Evolutionary conservation across 257 asterid species (phyloP), one percentile per base, ranked within the genome.

Genomic region (Solanum okadae): DNA sequence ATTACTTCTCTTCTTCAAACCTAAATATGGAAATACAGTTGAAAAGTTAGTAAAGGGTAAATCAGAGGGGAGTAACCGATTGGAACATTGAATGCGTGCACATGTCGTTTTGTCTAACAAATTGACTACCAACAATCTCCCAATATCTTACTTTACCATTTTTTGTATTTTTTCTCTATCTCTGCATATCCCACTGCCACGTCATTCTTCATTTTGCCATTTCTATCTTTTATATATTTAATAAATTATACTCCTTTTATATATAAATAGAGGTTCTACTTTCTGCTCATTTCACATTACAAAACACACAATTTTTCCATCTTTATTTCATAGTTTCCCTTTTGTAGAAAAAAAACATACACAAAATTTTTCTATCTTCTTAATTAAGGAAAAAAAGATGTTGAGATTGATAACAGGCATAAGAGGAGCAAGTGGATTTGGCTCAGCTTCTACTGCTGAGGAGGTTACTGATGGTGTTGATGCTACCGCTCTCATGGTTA

Each of bases 381-480:
- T 42, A 42, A 42, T 42, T 42, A 42, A 10, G 11, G 25, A 1
- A 20, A 59, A 59, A 65, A 65, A 86, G 34, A 93, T 94, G 95
- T 90, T 91, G 31, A 89, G 92, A 88, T 59, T 90, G 89, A 77
- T 93, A 4, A 90, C 94, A n/a, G 95, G 95, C 77, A 88, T 34
- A 13, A 84, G 90, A 68, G 96, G 95, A 76, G 89, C 91, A 27
- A 92, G 91, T 61, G 94, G 95, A 9, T 94, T 93, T 49, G 95
- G 96, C 25, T 94, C 93, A 15, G 85, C 90, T 87, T 93, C 96
- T 3, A 93, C 94, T 4, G 96, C 95, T 76, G 93, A 94, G 87
- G 88, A 92, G 29, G 96, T 93, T 25, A 91, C 95, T 14, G 71
- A 88, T 15, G 94, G 93, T 79, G 87, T 92, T 52, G 94, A 94